Percentiles rank a stretch among this genome's conserved stretches.
phyloP scores from a whole-genome alignment of 2,329 filamentous ascomycete species.

The Xylaria sp. region DNA sequence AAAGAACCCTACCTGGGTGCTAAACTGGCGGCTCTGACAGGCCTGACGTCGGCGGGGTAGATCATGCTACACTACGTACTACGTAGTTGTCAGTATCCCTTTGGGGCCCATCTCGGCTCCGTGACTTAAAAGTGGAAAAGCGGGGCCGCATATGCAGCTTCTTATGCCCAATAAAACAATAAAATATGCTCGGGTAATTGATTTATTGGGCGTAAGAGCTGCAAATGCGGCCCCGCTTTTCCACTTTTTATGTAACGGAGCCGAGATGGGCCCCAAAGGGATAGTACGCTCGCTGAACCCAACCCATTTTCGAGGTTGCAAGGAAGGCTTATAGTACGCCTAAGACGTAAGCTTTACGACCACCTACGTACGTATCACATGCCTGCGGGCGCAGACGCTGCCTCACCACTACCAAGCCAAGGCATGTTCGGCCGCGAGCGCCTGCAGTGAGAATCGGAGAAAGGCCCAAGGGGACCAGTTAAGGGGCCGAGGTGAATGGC shows the following conservation, averaged over 20 bases:
- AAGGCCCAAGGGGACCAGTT: neutral
- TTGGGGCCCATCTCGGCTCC: too few relatives aligned
- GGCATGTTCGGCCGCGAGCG: neutral
- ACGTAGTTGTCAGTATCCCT: neutral
- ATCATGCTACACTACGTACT: neutral
- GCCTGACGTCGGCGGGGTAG: conserved; percentile 23
- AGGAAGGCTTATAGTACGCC: neutral
- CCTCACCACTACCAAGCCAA: neutral
- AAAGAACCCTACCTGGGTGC: neutral
- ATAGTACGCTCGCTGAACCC: neutral
- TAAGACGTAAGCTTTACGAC: neutral
- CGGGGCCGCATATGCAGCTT: too few relatives aligned
- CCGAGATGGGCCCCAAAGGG: too few relatives aligned
- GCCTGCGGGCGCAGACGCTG: neutral
- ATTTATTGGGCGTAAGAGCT: too few relatives aligned
- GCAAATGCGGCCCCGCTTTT: too few relatives aligned
- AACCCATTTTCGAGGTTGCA: neutral
- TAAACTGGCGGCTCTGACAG: neutral
- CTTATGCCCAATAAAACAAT: too few relatives aligned
- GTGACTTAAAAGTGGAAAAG: too few relatives aligned
- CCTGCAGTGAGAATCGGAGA: neutral
- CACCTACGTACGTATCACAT: conserved; percentile 1
- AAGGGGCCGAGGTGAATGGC: conserved; percentile 2
- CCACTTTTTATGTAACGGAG: too few relatives aligned
- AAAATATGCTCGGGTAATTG: too few relatives aligned